Base-by-base conservation (phyloP, 2,329 filamentous ascomycete species). In the Alternaria hordeiaustralica region DNA sequence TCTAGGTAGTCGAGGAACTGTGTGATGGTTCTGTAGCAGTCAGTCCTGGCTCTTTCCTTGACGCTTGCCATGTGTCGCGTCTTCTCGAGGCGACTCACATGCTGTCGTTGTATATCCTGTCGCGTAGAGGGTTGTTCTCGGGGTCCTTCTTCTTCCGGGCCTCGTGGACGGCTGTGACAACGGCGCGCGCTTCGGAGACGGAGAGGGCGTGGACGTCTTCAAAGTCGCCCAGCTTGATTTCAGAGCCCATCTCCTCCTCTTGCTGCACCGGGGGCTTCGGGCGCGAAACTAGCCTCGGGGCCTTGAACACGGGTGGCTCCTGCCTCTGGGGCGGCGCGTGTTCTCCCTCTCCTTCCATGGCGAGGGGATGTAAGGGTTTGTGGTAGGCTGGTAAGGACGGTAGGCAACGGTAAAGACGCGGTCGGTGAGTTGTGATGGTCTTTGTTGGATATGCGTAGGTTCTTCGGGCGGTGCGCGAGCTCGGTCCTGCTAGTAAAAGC, bases 1-100 rank as follows among this genome's bases (percentile, higher is more conserved):
- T 97, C 94, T 58, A 98, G 89, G 82, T 99, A 98, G 77, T 94
- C 93, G 69, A 94, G 87, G 25, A 95, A 97, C 80, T 97, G 94
- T 67, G 88, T 89, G 60, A 97, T 87, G 80, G 94, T 94, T 76
- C 89, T 92, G 61, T n/a, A 36, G 43, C 43, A 10, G 36, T 64
- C 59, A 68, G 65, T 43, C 28, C 11, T 3, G 5, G 6, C 8
- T 12, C 59, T 65, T 68, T 72, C 60, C 9, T 25, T 6, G 18
- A n/a, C 4, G 5, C n/a, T 21, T 13, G 3, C 13, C 6, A 8
- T 10, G 7, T 12, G 46, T 9, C n/a, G 25, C 2, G 21, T 12
- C 5, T 6, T 6, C 15, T 5, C n/a, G 36, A 41, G n/a, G 36
- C 36, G 36, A 80, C 79, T 23, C 70, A 71, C 76, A 80, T 74